Percentiles rank a stretch among this genome's conserved stretches.
Evolutionary conservation across 2,329 filamentous ascomycete species (phyloP).

Genomic region (Dryadomyces sulphureus): DNA sequence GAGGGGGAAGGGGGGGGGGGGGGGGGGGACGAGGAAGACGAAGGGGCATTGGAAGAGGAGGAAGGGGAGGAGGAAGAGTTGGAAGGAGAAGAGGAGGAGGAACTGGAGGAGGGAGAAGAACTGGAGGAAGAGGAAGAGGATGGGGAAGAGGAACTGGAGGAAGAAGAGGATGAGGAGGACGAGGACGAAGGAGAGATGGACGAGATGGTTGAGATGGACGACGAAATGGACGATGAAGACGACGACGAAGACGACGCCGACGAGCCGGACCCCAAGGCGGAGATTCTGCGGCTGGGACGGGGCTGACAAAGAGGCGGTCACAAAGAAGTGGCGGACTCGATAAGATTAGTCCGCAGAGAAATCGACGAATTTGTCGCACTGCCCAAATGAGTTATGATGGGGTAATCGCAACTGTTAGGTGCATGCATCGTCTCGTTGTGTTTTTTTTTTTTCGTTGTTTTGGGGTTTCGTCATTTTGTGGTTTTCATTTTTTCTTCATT

Average conservation of each 20-base stretch:
- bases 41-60: neutral
- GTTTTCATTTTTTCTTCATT: neutral
- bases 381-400: constrained; percentile 4
- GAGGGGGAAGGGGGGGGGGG: constrained; percentile 3
- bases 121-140: constrained; percentile 5
- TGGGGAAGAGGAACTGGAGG: constrained; percentile 1
- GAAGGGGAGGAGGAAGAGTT: constrained; percentile 3
- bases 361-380: neutral
- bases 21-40: constrained; percentile 2
- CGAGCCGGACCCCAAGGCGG: neutral
- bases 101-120: constrained; percentile 4
- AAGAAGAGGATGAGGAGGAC: neutral
- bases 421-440: neutral
- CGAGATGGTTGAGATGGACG: constrained; percentile 4
- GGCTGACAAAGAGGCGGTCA: neutral
- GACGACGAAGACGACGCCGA: neutral
- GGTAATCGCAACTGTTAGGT: constrained; percentile 4
- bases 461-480: neutral
- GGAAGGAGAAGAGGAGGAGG: constrained; percentile 5
- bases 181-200: constrained; percentile 1
- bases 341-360: neutral
- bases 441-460: neutral
- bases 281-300: neutral
- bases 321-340: neutral
- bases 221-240: constrained; percentile 1